Conservation (phyloP, 2,329 filamentous ascomycete genomes). For the Dryadomyces quercus-mongolicae region DNA sequence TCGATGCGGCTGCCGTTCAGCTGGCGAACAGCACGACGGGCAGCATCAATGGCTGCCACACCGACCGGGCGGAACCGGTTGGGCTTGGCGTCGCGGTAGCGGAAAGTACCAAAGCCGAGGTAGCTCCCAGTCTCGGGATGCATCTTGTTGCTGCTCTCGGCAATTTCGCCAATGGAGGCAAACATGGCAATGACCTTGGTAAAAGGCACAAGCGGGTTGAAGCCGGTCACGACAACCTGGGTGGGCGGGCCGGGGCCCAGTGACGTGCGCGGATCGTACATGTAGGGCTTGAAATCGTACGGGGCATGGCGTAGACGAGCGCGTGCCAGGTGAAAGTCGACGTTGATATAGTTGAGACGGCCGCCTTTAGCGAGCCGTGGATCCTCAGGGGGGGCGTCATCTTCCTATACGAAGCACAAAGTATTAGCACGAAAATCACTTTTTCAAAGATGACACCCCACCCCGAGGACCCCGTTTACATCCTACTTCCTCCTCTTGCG, state of each 20-base stretch:
- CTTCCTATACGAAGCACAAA: constrained; percentile 47
- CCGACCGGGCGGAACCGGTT: constrained; percentile 37
- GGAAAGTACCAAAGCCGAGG: constrained; percentile 83
- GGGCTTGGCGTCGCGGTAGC: constrained; percentile 63
- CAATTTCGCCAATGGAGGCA: constrained; percentile 73
- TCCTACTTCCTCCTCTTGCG: constrained; percentile 11
- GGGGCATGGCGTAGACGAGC: constrained; percentile 59
- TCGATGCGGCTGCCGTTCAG: constrained; percentile 75
- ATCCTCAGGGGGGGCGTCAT: constrained; percentile 68
- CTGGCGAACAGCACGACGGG: constrained; percentile 64
- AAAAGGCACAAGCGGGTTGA: constrained; percentile 79
- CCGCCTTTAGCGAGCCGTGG: constrained; percentile 67
- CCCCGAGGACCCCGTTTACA: constrained; percentile 16
- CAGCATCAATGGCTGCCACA: constrained; percentile 64
- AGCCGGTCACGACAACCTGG: constrained; percentile 89
- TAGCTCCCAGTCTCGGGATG: constrained; percentile 92
- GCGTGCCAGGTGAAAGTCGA: constrained; percentile 58
- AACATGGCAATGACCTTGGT: constrained; percentile 66
- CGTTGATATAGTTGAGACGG: constrained; percentile 53
- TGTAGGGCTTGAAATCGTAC: constrained; percentile 71
- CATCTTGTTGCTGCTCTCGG: constrained; percentile 84
- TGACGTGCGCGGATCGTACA: constrained; percentile 71
- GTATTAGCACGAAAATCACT: constrained; percentile 37
- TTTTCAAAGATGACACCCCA: constrained; percentile 46
- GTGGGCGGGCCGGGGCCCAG: constrained; percentile 81